phyloP scores from a whole-genome alignment of 2,329 filamentous ascomycete genomes.

The Ceratocystis diversiconidia region DNA sequence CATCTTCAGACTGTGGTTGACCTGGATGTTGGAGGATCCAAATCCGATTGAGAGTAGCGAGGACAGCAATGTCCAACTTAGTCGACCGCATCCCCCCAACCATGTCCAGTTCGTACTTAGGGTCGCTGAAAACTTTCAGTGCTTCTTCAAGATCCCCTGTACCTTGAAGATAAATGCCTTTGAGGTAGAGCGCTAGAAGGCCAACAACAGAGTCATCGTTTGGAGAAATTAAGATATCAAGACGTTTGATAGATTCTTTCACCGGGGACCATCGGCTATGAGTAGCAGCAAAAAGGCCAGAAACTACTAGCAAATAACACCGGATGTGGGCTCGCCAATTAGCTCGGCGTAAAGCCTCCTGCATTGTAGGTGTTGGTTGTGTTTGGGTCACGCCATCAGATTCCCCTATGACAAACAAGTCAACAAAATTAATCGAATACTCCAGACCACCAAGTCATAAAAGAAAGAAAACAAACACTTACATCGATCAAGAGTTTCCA shows the following conservation, averaged over 20 bases:
- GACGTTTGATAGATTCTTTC: slow-evolving; percentile 39
- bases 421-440: slow-evolving; percentile 1
- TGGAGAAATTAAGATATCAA: slow-evolving; percentile 33
- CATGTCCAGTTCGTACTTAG: slow-evolving; percentile 40
- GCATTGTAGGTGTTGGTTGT: slow-evolving; percentile 25
- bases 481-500: slow-evolving; percentile 37
- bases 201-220: slow-evolving; percentile 30
- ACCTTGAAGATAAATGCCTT: slow-evolving; percentile 62
- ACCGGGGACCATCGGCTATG: slow-evolving; percentile 57
- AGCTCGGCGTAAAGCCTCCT: slow-evolving; percentile 42
- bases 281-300: slow-evolving; percentile 54
- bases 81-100: slow-evolving; percentile 34
- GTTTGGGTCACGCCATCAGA: slow-evolving; percentile 13
- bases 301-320: slow-evolving; percentile 56
- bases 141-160: slow-evolving; percentile 59
- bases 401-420: slow-evolving; percentile 19
- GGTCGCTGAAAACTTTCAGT: slow-evolving; percentile 48
- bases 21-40: slow-evolving; percentile 55
- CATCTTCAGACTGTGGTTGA: slow-evolving; percentile 43
- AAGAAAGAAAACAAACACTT: slow-evolving; percentile 18
- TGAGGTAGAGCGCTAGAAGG: slow-evolving; percentile 53
- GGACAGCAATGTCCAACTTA: slow-evolving; percentile 49
- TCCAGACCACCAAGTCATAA: slow-evolving; percentile 16
- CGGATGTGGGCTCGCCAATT: slow-evolving; percentile 52
- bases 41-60: slow-evolving; percentile 53